phyloP scores from a whole-genome alignment of 2,329 filamentous ascomycete genomes.

The Fusarium humuli region DNA sequence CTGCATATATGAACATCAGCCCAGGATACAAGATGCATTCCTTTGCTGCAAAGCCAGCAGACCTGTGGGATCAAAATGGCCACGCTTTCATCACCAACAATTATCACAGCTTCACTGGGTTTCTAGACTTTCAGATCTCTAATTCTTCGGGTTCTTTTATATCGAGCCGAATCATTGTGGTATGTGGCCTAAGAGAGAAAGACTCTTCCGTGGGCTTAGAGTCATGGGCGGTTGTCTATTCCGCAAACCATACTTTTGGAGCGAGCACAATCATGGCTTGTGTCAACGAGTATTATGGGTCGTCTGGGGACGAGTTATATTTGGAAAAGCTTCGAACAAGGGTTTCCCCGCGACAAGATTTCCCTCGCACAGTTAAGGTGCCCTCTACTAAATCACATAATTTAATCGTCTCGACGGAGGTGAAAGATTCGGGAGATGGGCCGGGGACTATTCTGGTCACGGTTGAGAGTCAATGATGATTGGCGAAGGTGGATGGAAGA shows the following conservation, averaged over 20 bases:
- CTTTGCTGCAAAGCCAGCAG: constrained; percentile 8
- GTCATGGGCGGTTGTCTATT: neutral
- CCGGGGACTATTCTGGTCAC: no score
- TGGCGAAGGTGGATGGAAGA: no score
- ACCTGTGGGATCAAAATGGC: neutral
- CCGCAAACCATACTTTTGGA: fast-evolving
- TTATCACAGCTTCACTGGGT: neutral
- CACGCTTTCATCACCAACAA: neutral
- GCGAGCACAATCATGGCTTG: neutral
- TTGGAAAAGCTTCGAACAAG: neutral
- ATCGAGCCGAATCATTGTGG: neutral
- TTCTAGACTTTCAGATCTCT: constrained; percentile 1
- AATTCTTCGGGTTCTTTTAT: neutral
- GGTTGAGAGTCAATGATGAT: no score
- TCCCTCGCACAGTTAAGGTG: no score
- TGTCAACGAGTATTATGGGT: neutral
- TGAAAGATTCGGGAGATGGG: no score
- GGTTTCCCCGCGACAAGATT: no score
- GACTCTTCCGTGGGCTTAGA: no score
- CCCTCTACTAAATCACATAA: no score
- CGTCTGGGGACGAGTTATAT: constrained; percentile 1
- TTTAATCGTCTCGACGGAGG: no score
- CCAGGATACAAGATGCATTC: neutral
- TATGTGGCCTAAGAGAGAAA: neutral
- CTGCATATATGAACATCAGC: neutral